Base-by-base conservation (phyloP, 305 asterid species). In the Fraxinus paxiana region DNA sequence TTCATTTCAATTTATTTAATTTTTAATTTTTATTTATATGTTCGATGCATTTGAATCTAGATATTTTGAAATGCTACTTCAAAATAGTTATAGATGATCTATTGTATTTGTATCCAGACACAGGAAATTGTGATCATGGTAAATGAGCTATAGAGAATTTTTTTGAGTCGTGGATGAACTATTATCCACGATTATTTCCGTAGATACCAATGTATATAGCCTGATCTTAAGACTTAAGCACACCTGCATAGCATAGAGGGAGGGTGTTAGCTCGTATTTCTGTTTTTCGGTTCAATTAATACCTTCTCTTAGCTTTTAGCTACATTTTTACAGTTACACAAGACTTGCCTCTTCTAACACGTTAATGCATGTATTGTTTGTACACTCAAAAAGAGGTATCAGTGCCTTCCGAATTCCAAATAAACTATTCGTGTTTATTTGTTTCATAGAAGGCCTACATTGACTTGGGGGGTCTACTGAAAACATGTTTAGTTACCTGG, bases 401-500 rank as follows among this genome's bases (percentile, higher is more conserved):
- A 0, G 35, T 28, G 73, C 73, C 73, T 67, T 67, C 73, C 73
- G 73, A 67, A 67, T 67, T 67, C 73, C 73, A 67, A 28, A 26
- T 67, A 67, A 28, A 28, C 73, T 0, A 10, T 67, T 26, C 9
- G 20, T 67, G 37, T 67, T 28, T 67, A 13, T 67, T 67, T 67
- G 73, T 67, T 67, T 67, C 73, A 67, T 67, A 67, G 73, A 67
- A 67, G 73, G 73, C 73, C 35, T 26, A 67, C 35, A 67, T 28
- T 59, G 37, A 67, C 18, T 67, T 12, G 38, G 73, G 73, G 26
- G 26, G 73, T 67, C 73, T 26, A 26, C 35, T 67, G 38, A 12
- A 67, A 67, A 35, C 73, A 67, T 13, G 73, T 13, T 4, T 28
- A 13, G 73, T 67, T 67, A 26, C 12, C 4, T 28, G 8, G 37